Conservation (phyloP, 768 basidiomycete genomes). For the Tubosaeta sp. region DNA sequence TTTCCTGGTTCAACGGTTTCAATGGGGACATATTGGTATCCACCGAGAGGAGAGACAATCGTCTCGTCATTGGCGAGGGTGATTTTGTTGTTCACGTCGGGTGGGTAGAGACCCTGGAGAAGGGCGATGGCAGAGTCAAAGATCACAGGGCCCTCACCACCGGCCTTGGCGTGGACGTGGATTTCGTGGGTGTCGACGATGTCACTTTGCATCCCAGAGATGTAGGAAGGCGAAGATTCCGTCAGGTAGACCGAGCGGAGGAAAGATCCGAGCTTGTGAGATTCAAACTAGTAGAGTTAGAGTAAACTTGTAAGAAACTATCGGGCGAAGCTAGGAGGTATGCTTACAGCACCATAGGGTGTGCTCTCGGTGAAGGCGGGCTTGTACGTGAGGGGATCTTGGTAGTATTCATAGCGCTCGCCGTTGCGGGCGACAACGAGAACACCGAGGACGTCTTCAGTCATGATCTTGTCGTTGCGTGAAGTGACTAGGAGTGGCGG, state of each 20-base stretch:
- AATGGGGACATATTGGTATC: constrained; percentile 86
- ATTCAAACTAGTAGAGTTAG: constrained; percentile 48
- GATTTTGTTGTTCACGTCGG: constrained; percentile 67
- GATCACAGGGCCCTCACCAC: constrained; percentile 80
- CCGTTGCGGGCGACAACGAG: constrained; percentile 78
- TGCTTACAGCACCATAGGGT: constrained; percentile 66
- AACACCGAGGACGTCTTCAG: constrained; percentile 63
- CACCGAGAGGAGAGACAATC: constrained; percentile 68
- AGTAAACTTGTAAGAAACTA: neutral
- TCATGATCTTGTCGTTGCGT: constrained; percentile 18
- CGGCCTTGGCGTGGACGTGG: constrained; percentile 76
- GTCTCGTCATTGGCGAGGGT: constrained; percentile 74
- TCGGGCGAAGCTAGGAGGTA: neutral
- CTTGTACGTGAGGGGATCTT: constrained; percentile 67
- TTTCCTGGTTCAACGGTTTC: constrained; percentile 85
- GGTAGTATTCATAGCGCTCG: constrained; percentile 64
- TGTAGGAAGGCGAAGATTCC: constrained; percentile 62
- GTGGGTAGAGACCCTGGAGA: constrained; percentile 83
- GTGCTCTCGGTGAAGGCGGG: constrained; percentile 64
- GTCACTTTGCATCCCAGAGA: constrained; percentile 59
- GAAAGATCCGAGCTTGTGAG: constrained; percentile 56
- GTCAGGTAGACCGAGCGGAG: constrained; percentile 67
- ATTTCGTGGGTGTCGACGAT: constrained; percentile 72
- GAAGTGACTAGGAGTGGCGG: constrained; percentile 14
- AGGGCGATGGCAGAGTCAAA: constrained; percentile 84